A percentile compares a stretch with the other conserved stretches of the same genome.
These are phyloP conservation scores for Elaeis oleifera DNA, from an alignment of 202 grass and related monocot species.

Conservation along the genomic window DNA sequence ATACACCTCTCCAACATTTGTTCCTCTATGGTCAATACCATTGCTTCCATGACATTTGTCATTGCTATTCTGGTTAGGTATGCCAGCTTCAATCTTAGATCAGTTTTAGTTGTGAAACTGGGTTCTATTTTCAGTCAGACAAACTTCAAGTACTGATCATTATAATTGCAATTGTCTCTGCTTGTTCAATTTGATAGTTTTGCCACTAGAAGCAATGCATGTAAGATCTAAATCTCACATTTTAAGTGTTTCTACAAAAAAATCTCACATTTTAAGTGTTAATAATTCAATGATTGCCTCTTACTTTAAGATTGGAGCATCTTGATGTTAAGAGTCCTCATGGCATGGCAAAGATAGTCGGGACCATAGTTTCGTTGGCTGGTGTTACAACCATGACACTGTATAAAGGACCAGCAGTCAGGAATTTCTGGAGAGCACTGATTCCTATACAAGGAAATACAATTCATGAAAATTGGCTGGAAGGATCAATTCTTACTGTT, in stretches of 20 bases:
- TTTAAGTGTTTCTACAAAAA: neutral
- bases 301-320: slow-evolving; percentile 54
- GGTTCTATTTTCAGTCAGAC: too few species aligned
- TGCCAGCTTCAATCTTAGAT: neutral
- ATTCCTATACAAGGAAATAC: slow-evolving; percentile 35
- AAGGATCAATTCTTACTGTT: slow-evolving; percentile 55
- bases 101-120: neutral
- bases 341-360: slow-evolving; percentile 58
- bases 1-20: slow-evolving; percentile 82
- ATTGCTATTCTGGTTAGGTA: slow-evolving; percentile 68
- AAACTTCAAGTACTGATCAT: too few species aligned
- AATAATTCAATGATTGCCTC: neutral
- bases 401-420: slow-evolving; percentile 58
- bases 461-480: slow-evolving; percentile 49
- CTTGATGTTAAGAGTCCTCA: slow-evolving; percentile 43
- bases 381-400: slow-evolving; percentile 88
- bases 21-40: slow-evolving; percentile 63
- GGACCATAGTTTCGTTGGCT: slow-evolving; percentile 54
- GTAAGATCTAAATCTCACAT: neutral
- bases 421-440: slow-evolving; percentile 41
- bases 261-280: neutral
- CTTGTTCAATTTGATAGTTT: too few species aligned
- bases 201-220: neutral
- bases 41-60: slow-evolving; percentile 73
- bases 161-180: too few species aligned